Evolutionary conservation across 768 basidiomycete species (phyloP), one percentile per base, ranked within the genome.

Genomic region (Pisolithus orientalis): DNA sequence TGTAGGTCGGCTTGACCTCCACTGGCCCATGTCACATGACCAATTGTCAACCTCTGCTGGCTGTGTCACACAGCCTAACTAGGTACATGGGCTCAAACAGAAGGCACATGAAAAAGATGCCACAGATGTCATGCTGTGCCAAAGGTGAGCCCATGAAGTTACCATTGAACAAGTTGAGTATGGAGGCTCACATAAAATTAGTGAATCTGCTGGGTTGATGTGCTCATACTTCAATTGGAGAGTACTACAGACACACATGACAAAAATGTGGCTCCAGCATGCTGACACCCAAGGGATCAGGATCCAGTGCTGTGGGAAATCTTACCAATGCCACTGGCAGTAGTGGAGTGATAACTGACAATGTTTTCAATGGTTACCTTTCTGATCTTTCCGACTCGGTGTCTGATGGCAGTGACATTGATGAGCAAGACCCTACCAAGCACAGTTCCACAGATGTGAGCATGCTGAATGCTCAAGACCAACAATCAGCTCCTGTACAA

Each of bases 301-400:
- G 21, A 17, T 39, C 38, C 38, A 14, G 38, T 39, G 17, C 38
- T 17, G 17, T 39, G 38, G 38, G 13, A 39, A 14, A 39, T 9
- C 38, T 14, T 39, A 5, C 38, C 39, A 17, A 17, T 14, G 10
- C 6, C 10, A 39, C 38, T 5, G 6, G 5, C 38, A 39, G 38
- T 39, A 5, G 5, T 39, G 11, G 38, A 42, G 40, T 24, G 9
- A 16, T 42, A 2, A 42, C 21, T 10, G 40, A 42, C 2, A 9
- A 42, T 17, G 21, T 42, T 6, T 51, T 51, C 43, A 42, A 21
- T 43, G 50, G 50, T 9, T 51, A 51, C 14, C 9, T 51, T 13
- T 51, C 43, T 3, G 43, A 51, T 32, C 44, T 47, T 8, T 51
- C 42, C 32, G 42, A 46, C 14, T 38, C 13, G 4, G 48, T 39